Conservation (phyloP, 208 protist genomes). For the Angomonas desouzai region DNA sequence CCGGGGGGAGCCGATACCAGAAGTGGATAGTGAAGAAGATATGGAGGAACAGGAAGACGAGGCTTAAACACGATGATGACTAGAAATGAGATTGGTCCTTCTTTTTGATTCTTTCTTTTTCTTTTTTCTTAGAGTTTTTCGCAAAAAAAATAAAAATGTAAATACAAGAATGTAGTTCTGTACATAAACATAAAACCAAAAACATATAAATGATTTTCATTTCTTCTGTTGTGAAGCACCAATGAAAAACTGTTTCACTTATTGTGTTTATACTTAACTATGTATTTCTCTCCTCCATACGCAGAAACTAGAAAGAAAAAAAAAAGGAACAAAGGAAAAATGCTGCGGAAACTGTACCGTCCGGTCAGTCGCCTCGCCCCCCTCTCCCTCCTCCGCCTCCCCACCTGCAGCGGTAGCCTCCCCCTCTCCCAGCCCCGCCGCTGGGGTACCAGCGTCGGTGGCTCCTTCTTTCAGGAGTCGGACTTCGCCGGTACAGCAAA, state of each 20-base stretch:
- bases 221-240: too few relatives aligned
- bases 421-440: constrained; percentile 20
- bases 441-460: constrained; percentile 70
- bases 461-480: constrained; percentile 76
- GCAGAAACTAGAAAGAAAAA: constrained; percentile 2
- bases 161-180: constrained; percentile 12
- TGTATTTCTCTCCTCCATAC: neutral
- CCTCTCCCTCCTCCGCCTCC: constrained; percentile 13
- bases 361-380: neutral
- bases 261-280: too few relatives aligned
- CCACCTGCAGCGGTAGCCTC: neutral
- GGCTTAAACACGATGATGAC: constrained; percentile 27
- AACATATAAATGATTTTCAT: constrained; percentile 1
- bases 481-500: constrained; percentile 50
- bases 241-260: too few relatives aligned
- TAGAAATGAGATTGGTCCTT: too few relatives aligned
- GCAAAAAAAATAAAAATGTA: neutral
- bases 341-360: neutral
- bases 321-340: constrained; percentile 5
- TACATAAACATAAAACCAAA: constrained; percentile 2
- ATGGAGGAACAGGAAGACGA: constrained; percentile 68
- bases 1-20: constrained; percentile 84
- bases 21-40: constrained; percentile 86
- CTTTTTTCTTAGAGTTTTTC: constrained; percentile 10
- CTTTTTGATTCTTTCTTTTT: constrained; percentile 2